Evolutionary conservation across 768 basidiomycete species (phyloP).

Genomic region (Lyophyllum shimeji): DNA sequence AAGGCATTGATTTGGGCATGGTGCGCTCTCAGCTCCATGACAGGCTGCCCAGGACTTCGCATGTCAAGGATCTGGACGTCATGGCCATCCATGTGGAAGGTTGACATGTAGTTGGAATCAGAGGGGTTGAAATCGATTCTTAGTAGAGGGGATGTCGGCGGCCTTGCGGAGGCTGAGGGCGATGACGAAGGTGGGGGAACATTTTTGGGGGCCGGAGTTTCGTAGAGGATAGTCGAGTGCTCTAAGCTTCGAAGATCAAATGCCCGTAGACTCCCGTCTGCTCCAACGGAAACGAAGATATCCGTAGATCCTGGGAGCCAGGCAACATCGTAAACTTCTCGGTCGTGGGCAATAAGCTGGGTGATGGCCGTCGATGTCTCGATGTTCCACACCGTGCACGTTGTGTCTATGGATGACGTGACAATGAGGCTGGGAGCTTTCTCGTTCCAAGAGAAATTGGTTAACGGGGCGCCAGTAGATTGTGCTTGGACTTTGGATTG

Average conservation of each 20-base stretch:
- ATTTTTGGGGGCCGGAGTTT: slow-evolving; percentile 82
- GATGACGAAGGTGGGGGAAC: slow-evolving; percentile 57
- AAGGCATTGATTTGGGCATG: slow-evolving; percentile 80
- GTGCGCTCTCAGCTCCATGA: slow-evolving; percentile 88
- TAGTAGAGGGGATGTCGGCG: slow-evolving; percentile 77
- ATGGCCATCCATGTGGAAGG: slow-evolving; percentile 90
- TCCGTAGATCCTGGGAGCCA: slow-evolving; percentile 96
- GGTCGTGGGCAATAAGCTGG: slow-evolving; percentile 96
- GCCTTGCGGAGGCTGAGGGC: slow-evolving; percentile 60
- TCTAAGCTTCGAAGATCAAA: slow-evolving; percentile 96
- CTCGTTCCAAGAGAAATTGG: slow-evolving; percentile 98
- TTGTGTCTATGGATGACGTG: slow-evolving; percentile 97
- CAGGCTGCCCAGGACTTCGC: slow-evolving; percentile 93
- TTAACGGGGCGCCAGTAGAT: slow-evolving; percentile 84
- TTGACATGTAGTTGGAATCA: slow-evolving; percentile 94
- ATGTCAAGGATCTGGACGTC: slow-evolving; percentile 95
- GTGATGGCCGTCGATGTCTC: slow-evolving; percentile 92
- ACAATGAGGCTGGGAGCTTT: slow-evolving; percentile 89
- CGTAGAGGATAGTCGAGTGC: slow-evolving; percentile 97
- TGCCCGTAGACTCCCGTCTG: slow-evolving; percentile 93
- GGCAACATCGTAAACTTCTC: slow-evolving; percentile 96
- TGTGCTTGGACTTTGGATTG: slow-evolving; percentile 91
- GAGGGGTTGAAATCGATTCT: slow-evolving; percentile 90
- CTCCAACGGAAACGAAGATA: slow-evolving; percentile 97
- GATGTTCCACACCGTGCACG: slow-evolving; percentile 99